Conservation (phyloP, 345 rosid species). For the Laguncularia racemosa region DNA sequence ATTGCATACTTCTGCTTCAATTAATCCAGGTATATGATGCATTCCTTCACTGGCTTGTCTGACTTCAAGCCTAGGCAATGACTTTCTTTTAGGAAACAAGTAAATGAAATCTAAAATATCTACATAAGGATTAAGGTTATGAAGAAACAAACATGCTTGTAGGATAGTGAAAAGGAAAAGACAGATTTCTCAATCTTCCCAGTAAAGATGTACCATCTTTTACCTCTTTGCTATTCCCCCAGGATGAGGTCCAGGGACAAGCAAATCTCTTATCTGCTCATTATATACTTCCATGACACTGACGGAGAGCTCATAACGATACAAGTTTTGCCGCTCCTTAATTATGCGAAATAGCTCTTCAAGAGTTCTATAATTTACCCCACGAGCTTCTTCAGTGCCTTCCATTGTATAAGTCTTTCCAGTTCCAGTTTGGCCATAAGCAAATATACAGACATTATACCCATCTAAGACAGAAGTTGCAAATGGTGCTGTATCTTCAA, state of each 20-base stretch:
- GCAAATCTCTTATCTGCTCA: conserved; percentile 87
- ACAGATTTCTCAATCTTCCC: background rate
- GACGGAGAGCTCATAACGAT: conserved; percentile 68
- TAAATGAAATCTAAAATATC: background rate
- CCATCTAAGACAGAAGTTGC: conserved; percentile 93
- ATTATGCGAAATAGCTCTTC: conserved; percentile 62
- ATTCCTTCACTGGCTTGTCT: conserved; percentile 72
- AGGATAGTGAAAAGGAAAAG: background rate
- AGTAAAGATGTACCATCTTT: too few relatives aligned
- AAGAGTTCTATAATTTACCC: conserved; percentile 90
- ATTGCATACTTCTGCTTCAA: conserved; percentile 73
- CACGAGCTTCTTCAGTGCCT: conserved; percentile 79
- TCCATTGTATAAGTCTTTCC: conserved; percentile 97
- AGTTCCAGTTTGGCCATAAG: conserved; percentile 96
- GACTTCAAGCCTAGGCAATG: conserved; percentile 57
- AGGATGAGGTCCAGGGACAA: conserved; percentile 48
- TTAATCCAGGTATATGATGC: conserved; percentile 86
- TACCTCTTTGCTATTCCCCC: conserved; percentile 65
- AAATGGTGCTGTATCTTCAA: conserved; percentile 83
- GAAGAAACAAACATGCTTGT: background rate
- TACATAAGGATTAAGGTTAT: background rate
- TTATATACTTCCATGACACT: conserved; percentile 97
- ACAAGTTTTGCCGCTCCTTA: conserved; percentile 53
- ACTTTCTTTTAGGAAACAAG: background rate
- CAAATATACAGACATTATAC: conserved; percentile 88